phyloP scores from a whole-genome alignment of 2,329 filamentous ascomycete species.

The Stachybotrys echinatus region DNA sequence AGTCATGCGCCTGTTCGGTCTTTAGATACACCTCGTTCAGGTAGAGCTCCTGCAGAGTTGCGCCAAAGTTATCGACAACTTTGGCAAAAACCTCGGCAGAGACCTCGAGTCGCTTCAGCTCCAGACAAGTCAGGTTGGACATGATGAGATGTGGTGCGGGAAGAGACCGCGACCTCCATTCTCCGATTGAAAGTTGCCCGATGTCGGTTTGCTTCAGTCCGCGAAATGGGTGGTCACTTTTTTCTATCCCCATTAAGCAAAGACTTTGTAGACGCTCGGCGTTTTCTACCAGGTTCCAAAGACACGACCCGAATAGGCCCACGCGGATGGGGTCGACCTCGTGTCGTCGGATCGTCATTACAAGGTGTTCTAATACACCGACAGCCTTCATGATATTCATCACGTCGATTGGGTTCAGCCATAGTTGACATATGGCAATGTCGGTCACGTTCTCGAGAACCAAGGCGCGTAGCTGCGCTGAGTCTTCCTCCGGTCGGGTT shows the following conservation, averaged over 20 bases:
- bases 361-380: conserved; percentile 35
- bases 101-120: conserved; percentile 37
- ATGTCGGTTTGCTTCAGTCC: conserved; percentile 31
- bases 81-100: conserved; percentile 27
- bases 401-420: conserved; percentile 46
- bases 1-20: conserved; percentile 26
- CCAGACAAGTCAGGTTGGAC: conserved; percentile 33
- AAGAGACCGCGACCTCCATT: conserved; percentile 34
- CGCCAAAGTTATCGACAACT: conserved; percentile 26
- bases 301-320: conserved; percentile 34
- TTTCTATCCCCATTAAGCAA: conserved; percentile 41
- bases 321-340: conserved; percentile 28
- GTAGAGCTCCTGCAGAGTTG: conserved; percentile 37
- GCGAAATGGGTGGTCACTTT: conserved; percentile 29
- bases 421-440: conserved; percentile 40
- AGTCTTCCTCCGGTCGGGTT: conserved; percentile 37
- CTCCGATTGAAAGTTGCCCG: conserved; percentile 27
- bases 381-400: conserved; percentile 41
- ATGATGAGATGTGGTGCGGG: conserved; percentile 30
- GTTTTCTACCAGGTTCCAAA: conserved; percentile 45
- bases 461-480: conserved; percentile 35
- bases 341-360: conserved; percentile 40
- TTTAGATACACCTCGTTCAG: conserved; percentile 41
- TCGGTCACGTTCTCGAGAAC: conserved; percentile 47
- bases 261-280: conserved; percentile 39